These are phyloP conservation scores for Hortiboletus campestris DNA, from an alignment of 768 basidiomycete species.

Conservation along the genomic window DNA sequence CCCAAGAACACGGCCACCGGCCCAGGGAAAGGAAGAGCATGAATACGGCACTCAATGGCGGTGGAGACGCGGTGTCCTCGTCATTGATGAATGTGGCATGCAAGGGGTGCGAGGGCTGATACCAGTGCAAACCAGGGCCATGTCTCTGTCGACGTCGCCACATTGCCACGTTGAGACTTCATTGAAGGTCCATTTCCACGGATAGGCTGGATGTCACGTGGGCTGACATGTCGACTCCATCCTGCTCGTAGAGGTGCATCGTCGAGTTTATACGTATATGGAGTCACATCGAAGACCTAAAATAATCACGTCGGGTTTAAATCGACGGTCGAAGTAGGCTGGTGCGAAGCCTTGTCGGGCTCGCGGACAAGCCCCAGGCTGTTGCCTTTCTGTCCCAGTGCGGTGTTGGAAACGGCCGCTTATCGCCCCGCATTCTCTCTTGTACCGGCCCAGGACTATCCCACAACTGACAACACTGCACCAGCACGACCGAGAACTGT, in stretches of 20 bases:
- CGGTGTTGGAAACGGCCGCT: conserved; percentile 14
- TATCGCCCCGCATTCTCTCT: conserved; percentile 3
- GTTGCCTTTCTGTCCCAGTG: conserved; percentile 3
- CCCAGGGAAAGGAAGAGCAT: too few relatives aligned
- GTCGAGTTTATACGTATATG: neutral
- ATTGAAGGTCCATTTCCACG: too few relatives aligned
- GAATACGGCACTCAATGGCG: neutral
- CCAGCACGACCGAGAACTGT: conserved; percentile 1
- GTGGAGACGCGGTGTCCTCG: neutral
- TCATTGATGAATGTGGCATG: conserved; percentile 11
- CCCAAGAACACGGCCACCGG: conserved; percentile 2
- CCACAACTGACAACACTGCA: conserved; percentile 11
- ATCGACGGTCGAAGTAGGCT: neutral
- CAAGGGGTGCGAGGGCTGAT: neutral
- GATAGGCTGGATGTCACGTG: neutral
- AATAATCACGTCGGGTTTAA: neutral
- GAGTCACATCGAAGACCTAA: neutral
- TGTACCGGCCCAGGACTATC: neutral
- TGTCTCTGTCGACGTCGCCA: neutral
- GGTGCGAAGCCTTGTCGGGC: neutral
- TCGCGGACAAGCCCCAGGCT: conserved; percentile 6
- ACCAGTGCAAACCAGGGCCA: conserved; percentile 8
- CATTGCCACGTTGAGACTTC: neutral
- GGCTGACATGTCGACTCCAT: neutral
- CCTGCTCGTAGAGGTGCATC: too few relatives aligned